phyloP scores from a whole-genome alignment of 108 stramenopile genomes.

The Skeletonema grethae region DNA sequence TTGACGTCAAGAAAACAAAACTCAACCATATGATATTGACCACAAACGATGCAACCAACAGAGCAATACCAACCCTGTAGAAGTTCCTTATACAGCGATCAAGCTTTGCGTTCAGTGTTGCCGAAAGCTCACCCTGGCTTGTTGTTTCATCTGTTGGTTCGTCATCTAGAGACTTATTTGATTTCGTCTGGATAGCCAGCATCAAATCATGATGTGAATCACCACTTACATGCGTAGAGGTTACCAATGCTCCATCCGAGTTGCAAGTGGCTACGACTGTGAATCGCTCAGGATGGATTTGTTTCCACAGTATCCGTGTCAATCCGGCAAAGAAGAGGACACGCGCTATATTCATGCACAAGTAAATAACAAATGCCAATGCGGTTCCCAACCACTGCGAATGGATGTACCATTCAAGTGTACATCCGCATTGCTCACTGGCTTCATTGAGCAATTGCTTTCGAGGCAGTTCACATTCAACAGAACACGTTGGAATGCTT shows the following conservation, averaged over 20 bases:
- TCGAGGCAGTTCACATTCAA: constrained; percentile 47
- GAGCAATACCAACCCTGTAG: constrained; percentile 11
- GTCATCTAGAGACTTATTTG: constrained; percentile 5
- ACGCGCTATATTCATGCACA: constrained; percentile 49
- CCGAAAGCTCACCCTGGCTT: constrained; percentile 16
- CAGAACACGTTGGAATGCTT: constrained; percentile 28
- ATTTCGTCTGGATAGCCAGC: constrained; percentile 23
- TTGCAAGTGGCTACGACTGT: constrained; percentile 44
- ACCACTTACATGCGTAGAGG: constrained; percentile 9
- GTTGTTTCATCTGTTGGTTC: not conserved
- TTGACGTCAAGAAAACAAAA: constrained; percentile 23
- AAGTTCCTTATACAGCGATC: constrained; percentile 30
- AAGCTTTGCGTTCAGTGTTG: constrained; percentile 33
- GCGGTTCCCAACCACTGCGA: constrained; percentile 47
- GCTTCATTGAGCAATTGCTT: constrained; percentile 22
- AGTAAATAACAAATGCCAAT: constrained; percentile 45
- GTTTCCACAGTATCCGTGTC: constrained; percentile 46
- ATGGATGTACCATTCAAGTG: constrained; percentile 53
- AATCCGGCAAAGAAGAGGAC: constrained; percentile 47
- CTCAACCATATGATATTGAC: constrained; percentile 19
- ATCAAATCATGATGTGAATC: constrained; percentile 31
- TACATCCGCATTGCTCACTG: constrained; percentile 47
- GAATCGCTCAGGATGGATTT: constrained; percentile 48
- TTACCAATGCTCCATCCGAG: constrained; percentile 35
- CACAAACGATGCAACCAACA: constrained; percentile 15